Evolutionary conservation across 192 early-diverging fungal species (phyloP), one percentile per base, ranked within the genome.

Genomic region (Haplosporangium gracile): DNA sequence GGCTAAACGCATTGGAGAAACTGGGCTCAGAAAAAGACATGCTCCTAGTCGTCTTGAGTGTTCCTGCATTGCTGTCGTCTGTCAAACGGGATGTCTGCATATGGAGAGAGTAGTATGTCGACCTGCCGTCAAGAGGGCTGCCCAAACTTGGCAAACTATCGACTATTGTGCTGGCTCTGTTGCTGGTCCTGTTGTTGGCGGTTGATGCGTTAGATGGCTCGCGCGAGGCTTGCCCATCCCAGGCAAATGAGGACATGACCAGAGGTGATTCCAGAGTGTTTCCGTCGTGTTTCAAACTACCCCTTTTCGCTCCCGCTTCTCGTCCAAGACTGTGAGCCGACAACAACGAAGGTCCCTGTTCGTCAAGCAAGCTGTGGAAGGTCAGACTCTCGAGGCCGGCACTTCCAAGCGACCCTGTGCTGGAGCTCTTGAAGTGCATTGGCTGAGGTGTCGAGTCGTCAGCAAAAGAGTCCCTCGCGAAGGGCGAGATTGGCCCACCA

Each of bases 11-110:
- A 29, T 36, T 81, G 15, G 83, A 71, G 47, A 80, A 86, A 45
- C 83, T 75, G 49, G 83, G 75, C 57, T 86, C 83, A 60, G 83
- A 86, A 70, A 86, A 81, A 40, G 83, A 86, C n/a, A 86, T 75
- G 29, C 83, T 86, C 42, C 83, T 47, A 5, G 57, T 75, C 6
- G 70, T 53, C 51, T 79, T 72, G 34, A 55, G 16, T 24, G 32
- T 34, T 39, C 71, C 63, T 32, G 63, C 38, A 49, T 34, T 24
- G 29, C 29, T 34, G 40, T 34, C n/a, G 49, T 71, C 68, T 22
- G 47, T 24, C 45, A 47, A 49, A 2, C 65, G 65, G 3, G 68
- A 34, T n/a, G 68, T n/a, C n/a, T 68, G 39, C 40, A 68, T 76
- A 24, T 55, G 34, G 29, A 76, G 39, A 13, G 47, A 13, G 70